A percentile compares a stretch with the other conserved stretches of the same genome.
Conservation (phyloP, 2,329 filamentous ascomycete species). For the Aureobasidium subglaciale region DNA sequence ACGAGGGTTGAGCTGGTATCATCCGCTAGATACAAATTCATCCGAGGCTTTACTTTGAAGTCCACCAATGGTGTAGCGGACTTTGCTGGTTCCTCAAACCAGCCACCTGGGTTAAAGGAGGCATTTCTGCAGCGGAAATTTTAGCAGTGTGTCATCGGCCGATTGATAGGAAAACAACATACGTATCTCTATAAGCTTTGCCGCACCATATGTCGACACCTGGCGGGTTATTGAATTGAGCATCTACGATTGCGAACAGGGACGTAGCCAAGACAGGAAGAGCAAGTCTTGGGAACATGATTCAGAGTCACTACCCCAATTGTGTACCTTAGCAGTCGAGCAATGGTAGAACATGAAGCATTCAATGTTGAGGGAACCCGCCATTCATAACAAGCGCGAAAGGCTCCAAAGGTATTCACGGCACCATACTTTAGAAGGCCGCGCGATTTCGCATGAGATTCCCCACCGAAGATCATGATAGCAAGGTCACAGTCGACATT, state of each 20-base stretch:
- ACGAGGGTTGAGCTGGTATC: constrained; percentile 34
- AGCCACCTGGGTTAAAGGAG: constrained; percentile 42
- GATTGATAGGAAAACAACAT: neutral
- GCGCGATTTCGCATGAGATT: no score
- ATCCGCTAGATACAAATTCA: constrained; percentile 38
- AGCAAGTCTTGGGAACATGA: neutral
- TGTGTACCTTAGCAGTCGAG: no score
- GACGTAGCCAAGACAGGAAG: neutral
- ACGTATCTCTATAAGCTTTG: constrained; percentile 35
- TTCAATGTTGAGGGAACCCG: no score
- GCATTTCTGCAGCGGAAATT: constrained; percentile 35
- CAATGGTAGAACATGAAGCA: no score
- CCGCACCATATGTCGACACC: constrained; percentile 45
- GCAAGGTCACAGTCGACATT: no score
- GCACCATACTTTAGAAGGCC: no score
- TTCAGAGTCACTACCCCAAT: no score
- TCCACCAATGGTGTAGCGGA: constrained; percentile 36
- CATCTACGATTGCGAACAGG: neutral
- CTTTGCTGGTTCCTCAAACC: constrained; percentile 33
- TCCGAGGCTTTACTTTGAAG: constrained; percentile 37
- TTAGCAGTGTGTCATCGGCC: neutral
- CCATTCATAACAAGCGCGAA: no score
- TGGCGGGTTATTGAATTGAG: constrained; percentile 21
- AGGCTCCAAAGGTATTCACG: no score
- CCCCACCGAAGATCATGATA: no score